phyloP scores from a whole-genome alignment of 257 asterid species.

The Solanum acaule region DNA sequence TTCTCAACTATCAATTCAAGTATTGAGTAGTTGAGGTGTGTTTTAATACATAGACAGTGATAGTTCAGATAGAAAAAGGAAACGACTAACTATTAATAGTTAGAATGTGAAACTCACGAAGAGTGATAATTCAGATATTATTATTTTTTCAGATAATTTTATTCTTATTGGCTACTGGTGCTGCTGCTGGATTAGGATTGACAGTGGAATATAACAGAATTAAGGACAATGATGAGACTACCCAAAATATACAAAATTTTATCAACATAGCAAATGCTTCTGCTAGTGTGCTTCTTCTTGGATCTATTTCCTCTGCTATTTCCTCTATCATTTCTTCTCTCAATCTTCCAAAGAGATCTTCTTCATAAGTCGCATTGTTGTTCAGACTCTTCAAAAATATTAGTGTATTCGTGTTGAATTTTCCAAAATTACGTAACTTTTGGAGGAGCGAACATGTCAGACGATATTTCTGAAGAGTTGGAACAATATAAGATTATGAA shows the following conservation, averaged over 20 bases:
- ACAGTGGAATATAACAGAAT: background rate
- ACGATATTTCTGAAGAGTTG: background rate
- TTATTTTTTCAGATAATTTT: background rate
- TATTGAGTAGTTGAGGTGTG: background rate
- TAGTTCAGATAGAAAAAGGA: accelerated
- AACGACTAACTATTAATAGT: accelerated
- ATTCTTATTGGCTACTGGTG: background rate
- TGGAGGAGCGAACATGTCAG: accelerated
- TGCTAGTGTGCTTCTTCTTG: background rate
- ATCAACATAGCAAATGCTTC: background rate
- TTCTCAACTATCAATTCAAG: background rate
- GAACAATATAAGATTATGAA: background rate
- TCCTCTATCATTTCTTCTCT: background rate
- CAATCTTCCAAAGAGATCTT: background rate
- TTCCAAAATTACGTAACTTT: accelerated
- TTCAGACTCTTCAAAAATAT: background rate
- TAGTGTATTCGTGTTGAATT: background rate
- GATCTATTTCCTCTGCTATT: background rate
- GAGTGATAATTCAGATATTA: no score
- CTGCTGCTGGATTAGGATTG: background rate
- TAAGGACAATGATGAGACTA: background rate
- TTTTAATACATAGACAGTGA: no score
- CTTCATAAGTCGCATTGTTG: background rate
- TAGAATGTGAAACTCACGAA: accelerated
- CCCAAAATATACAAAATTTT: background rate